A percentile compares a stretch with the other conserved stretches of the same genome.
These are phyloP conservation scores for Astragalus membranaceus DNA, from an alignment of 306 rosid species.

Conservation along the genomic window DNA sequence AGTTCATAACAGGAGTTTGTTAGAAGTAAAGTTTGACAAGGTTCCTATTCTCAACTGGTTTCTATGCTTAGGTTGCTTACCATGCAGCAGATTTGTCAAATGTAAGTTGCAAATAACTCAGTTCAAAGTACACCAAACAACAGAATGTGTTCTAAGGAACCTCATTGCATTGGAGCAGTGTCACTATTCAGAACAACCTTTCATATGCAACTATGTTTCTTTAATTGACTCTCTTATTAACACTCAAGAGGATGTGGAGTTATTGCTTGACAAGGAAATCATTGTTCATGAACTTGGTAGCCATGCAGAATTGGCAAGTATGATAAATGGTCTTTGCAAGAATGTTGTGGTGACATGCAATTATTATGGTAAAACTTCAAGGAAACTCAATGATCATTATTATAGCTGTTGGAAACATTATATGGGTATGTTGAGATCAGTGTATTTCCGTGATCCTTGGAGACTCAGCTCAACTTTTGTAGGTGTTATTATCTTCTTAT, in stretches of 20 bases:
- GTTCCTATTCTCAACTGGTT: conserved; percentile 2
- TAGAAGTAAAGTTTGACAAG: conserved; percentile 10
- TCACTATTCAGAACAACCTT: conserved; percentile 27
- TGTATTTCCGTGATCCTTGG: conserved; percentile 25
- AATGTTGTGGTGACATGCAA: not conserved
- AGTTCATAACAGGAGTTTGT: not conserved
- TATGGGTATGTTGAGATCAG: conserved; percentile 17
- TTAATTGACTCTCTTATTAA: conserved; percentile 31
- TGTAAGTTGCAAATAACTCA: not conserved
- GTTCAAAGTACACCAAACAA: conserved; percentile 6
- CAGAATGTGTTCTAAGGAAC: conserved; percentile 35
- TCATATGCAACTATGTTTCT: conserved; percentile 36
- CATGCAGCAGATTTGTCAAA: not conserved
- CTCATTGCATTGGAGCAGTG: conserved; percentile 51
- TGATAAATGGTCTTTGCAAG: conserved; percentile 21
- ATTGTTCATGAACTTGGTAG: conserved; percentile 26
- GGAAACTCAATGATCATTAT: conserved; percentile 15
- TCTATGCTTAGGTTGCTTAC: conserved; percentile 18
- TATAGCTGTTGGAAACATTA: not conserved
- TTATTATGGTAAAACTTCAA: not conserved
- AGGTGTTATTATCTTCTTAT: conserved; percentile 11
- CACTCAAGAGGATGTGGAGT: conserved; percentile 33
- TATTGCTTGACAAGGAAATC: conserved; percentile 27
- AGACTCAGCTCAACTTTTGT: conserved; percentile 11
- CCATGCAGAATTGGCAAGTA: conserved; percentile 3